phyloP scores from a whole-genome alignment of 1,284 basidiomycete species.

The Rhodotorula sp. region DNA sequence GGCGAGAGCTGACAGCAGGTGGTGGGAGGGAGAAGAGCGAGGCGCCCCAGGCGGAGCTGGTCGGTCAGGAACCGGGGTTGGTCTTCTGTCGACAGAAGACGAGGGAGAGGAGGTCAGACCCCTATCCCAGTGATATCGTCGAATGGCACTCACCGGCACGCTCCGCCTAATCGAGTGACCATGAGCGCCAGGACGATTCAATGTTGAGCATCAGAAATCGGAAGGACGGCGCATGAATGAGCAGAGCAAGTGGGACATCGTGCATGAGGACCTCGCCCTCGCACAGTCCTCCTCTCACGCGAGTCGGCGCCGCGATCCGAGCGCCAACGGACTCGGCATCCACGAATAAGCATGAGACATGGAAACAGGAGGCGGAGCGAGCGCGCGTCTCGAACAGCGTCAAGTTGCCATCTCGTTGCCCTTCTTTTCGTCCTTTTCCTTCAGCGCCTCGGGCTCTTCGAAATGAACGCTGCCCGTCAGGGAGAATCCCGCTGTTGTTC shows the following conservation, averaged over 20 bases:
- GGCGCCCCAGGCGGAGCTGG: neutral
- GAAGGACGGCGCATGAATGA: neutral
- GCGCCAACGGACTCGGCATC: too few species aligned
- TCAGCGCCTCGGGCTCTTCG: neutral
- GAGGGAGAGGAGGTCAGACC: too few species aligned
- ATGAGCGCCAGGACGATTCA: neutral
- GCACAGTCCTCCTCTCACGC: neutral
- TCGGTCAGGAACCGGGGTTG: neutral
- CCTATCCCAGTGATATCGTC: too few species aligned
- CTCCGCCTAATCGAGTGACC: neutral
- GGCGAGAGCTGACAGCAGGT: neutral
- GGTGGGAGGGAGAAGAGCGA: neutral
- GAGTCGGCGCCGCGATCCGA: too few species aligned
- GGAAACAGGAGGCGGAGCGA: too few species aligned
- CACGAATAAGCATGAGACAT: too few species aligned
- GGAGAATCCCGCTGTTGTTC: slow-evolving; percentile 3
- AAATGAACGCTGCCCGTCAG: slow-evolving; percentile 4
- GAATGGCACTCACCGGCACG: too few species aligned
- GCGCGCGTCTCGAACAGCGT: too few species aligned
- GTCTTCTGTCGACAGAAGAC: neutral
- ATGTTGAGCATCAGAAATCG: neutral
- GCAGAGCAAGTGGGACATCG: neutral
- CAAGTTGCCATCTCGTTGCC: neutral
- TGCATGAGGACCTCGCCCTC: neutral
- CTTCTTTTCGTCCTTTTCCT: too few species aligned